phyloP scores from a whole-genome alignment of 495 filamentous ascomycete species.

The Geoglossum glabrum region DNA sequence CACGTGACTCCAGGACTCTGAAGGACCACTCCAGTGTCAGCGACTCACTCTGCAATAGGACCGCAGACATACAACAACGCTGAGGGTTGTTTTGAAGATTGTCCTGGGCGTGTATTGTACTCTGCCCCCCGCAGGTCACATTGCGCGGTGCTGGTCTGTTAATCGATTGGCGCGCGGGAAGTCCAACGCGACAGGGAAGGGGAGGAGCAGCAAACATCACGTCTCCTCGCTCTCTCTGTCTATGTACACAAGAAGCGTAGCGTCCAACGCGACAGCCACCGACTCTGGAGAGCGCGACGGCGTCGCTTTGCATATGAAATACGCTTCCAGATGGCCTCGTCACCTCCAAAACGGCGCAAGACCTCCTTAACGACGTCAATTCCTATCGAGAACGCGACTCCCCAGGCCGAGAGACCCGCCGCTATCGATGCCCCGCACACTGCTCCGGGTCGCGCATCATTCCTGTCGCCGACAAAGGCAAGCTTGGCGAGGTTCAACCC shows the following conservation, averaged over 20 bases:
- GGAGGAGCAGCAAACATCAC: not conserved
- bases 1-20: no score
- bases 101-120: no score
- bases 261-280: not conserved
- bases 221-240: not conserved
- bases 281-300: not conserved
- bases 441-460: slow-evolving; percentile 29
- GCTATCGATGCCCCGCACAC: not conserved
- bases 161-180: no score
- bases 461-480: slow-evolving; percentile 43
- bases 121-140: no score
- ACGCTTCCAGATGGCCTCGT: not conserved
- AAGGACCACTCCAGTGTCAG: no score
- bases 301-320: not conserved
- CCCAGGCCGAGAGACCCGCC: not conserved
- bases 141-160: no score
- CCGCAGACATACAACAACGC: no score
- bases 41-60: no score
- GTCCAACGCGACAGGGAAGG: not conserved
- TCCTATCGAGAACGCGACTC: slow-evolving; percentile 3
- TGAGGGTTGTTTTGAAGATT: no score
- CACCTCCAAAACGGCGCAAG: slow-evolving; percentile 4
- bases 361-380: not conserved
- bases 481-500: slow-evolving; percentile 45
- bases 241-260: not conserved